A percentile compares a stretch with the other conserved stretches of the same genome.
These are phyloP conservation scores for Colletotrichum lentis DNA, from an alignment of 2,329 filamentous ascomycete species.

Conservation along the genomic window DNA sequence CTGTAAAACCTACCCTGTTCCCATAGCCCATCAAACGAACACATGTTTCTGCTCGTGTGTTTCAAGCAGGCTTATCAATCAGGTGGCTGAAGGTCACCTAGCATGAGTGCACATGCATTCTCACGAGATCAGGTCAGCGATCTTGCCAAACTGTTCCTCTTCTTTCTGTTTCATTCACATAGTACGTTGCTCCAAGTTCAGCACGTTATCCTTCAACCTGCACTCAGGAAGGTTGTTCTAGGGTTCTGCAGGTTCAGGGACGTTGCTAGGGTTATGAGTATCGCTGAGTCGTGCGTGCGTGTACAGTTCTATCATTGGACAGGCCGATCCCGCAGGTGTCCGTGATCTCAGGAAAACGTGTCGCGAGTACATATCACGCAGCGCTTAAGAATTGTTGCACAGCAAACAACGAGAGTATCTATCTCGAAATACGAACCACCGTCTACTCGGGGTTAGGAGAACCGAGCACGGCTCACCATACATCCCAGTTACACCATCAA, in stretches of 20 bases:
- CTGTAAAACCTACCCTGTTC: neutral
- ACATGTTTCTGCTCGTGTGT: conserved; percentile 1
- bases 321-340: neutral
- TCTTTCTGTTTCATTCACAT: neutral
- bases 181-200: neutral
- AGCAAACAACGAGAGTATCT: neutral
- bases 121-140: neutral
- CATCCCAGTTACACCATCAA: no score
- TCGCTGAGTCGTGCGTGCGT: neutral
- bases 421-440: neutral
- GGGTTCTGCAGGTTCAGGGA: neutral
- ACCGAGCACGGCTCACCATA: neutral
- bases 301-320: neutral
- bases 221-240: neutral
- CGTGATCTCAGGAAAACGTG: neutral
- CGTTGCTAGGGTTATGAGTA: neutral
- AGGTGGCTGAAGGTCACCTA: conserved; percentile 2
- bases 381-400: neutral
- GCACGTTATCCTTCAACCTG: neutral
- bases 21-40: conserved; percentile 1
- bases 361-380: neutral
- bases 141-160: neutral
- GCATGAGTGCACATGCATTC: neutral
- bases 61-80: conserved; percentile 8
- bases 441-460: neutral